Evolutionary conservation across 106 monocot species (phyloP), one percentile per base, ranked within the genome.

Genomic region (Allium fistulosum): DNA sequence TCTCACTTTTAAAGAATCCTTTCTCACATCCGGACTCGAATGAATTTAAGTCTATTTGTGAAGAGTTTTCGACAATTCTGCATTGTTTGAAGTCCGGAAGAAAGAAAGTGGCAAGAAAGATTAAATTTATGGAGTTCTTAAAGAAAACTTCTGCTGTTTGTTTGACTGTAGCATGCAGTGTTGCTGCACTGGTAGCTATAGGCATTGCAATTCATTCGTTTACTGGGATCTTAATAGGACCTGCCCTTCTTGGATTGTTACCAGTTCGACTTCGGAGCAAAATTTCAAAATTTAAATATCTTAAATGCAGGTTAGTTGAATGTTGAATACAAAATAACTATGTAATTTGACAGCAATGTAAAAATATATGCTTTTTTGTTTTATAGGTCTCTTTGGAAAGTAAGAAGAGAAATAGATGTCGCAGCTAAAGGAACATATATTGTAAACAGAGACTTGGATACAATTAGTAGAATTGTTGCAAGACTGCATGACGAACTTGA

Each of bases 391-490:
- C 66, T 72, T 3, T 16, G 60, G 49, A 65, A 50, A 17, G 15
- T 80, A 57, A 4, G 62, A 26, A 49, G 79, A 58, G 75, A 72
- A 66, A 57, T 83, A 7, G 67, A 72, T 37, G 65, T 55, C 3
- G 75, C 78, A 7, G 71, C 74, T 0, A 82, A 71, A 60, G 82
- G 82, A 47, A 75, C 58, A 8, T 82, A 82, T 13, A 78, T 78
- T 4, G 8, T 82, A 66, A 75, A 71, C 28, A 63, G 74, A 46
- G 77, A 78, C 18, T 57, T 82, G 2, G 82, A 82, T 37, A 82
- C 82, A 7, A 46, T 78, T 18, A 75, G 82, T 71, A 26, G 74
- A 3, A 61, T 78, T 4, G 71, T 82, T n/a, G 66, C 26, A 7
- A 17, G 78, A 27, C 51, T 82, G 0, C 46, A 62, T 26, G 57